A percentile compares a stretch with the other conserved stretches of the same genome.
Evolutionary conservation across 2,329 filamentous ascomycete genomes (phyloP).

Genomic region (Bisporella sp.): DNA sequence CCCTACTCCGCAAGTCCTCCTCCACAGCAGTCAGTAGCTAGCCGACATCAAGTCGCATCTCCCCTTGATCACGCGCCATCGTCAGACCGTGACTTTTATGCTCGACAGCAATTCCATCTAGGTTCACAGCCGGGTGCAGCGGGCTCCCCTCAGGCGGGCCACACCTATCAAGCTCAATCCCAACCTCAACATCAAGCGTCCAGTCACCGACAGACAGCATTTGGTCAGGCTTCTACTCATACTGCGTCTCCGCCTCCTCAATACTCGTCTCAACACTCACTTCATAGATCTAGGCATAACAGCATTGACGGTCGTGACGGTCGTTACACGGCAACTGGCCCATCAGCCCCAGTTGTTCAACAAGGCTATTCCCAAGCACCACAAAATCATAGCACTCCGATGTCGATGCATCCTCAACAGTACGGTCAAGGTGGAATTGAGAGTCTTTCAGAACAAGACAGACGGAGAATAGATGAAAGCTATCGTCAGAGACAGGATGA

Average conservation of each 20-base stretch:
- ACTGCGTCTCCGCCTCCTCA: slow-evolving; percentile 21
- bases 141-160: slow-evolving; percentile 20
- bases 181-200: slow-evolving; percentile 18
- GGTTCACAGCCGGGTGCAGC: slow-evolving; percentile 20
- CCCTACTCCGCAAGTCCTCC: slow-evolving; percentile 27
- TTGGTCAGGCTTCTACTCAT: slow-evolving; percentile 18
- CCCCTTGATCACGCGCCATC: slow-evolving; percentile 19
- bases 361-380: slow-evolving; percentile 17
- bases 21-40: slow-evolving; percentile 8
- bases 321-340: slow-evolving; percentile 13
- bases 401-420: slow-evolving; percentile 14
- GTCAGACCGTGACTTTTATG: slow-evolving; percentile 27
- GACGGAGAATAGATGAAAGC: too few relatives aligned
- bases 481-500: not conserved
- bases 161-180: slow-evolving; percentile 19
- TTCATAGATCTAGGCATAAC: slow-evolving; percentile 23
- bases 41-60: slow-evolving; percentile 19
- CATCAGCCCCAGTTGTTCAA: slow-evolving; percentile 17
- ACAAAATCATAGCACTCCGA: slow-evolving; percentile 11
- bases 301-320: slow-evolving; percentile 20
- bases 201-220: slow-evolving; percentile 23
- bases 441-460: too few relatives aligned
- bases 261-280: slow-evolving; percentile 17
- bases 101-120: slow-evolving; percentile 20
- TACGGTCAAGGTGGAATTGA: not conserved